Evolutionary conservation across 129 eudicot genomes (phyloP).

Genomic region (Deinandra increscens): DNA sequence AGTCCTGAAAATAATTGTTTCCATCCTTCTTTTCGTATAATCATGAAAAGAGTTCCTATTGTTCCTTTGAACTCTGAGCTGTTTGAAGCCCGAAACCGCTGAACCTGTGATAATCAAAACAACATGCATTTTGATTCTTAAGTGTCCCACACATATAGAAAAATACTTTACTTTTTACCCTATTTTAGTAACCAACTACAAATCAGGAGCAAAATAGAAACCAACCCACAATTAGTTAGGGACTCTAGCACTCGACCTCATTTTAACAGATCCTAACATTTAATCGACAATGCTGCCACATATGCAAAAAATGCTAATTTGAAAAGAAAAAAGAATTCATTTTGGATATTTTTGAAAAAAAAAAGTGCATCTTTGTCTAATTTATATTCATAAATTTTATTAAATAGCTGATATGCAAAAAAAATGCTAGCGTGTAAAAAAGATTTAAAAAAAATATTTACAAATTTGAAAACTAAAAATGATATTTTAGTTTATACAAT

Average conservation of each 20-base stretch:
- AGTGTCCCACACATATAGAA: not conserved
- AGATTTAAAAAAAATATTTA: too few species aligned
- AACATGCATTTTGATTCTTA: not conserved
- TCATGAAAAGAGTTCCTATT: slow-evolving; percentile 60
- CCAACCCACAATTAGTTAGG: not conserved
- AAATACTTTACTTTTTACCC: not conserved
- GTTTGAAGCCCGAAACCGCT: slow-evolving; percentile 44
- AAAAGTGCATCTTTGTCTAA: not conserved
- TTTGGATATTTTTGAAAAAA: not conserved
- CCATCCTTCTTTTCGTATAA: slow-evolving; percentile 79
- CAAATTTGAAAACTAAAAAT: too few species aligned
- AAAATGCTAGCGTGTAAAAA: not conserved
- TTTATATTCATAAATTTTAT: not conserved
- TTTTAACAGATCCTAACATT: not conserved
- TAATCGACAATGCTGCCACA: not conserved
- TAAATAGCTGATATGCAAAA: not conserved
- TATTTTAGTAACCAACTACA: not conserved
- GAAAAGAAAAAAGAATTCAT: not conserved
- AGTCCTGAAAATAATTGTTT: slow-evolving; percentile 94
- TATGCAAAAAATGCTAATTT: not conserved
- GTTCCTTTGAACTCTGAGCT: slow-evolving; percentile 62
- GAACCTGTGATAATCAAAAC: slow-evolving; percentile 53
- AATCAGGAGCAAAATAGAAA: not conserved
- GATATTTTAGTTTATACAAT: not conserved
- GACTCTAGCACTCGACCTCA: not conserved